Evolutionary conservation across 2,329 filamentous ascomycete genomes (phyloP).

Genomic region (Ophiostoma perfectum): DNA sequence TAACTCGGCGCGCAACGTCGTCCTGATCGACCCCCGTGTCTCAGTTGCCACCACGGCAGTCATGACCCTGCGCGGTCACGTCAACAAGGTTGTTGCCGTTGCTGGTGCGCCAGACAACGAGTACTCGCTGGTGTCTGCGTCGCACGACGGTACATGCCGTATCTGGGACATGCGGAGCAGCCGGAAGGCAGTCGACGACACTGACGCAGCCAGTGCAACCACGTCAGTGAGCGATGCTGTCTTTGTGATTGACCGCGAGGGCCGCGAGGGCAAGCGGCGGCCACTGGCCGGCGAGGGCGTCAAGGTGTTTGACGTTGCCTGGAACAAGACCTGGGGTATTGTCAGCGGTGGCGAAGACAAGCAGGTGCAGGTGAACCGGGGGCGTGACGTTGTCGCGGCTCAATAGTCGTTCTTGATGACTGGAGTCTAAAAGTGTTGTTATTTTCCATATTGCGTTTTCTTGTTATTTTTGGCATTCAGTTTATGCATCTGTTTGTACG

Average conservation of each 20-base stretch:
- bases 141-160: conserved; percentile 84
- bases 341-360: conserved; percentile 92
- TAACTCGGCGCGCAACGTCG: conserved; percentile 80
- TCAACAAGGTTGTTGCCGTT: conserved; percentile 60
- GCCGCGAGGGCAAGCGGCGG: conserved; percentile 59
- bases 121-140: conserved; percentile 81
- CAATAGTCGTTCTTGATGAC: conserved; percentile 3
- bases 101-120: conserved; percentile 56
- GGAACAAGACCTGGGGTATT: conserved; percentile 82
- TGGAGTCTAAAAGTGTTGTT: conserved; percentile 11
- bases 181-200: conserved; percentile 43
- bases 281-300: conserved; percentile 70
- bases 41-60: conserved; percentile 70
- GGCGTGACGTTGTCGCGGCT: conserved; percentile 45
- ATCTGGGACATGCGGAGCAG: conserved; percentile 87
- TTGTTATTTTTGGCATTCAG: conserved; percentile 15
- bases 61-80: conserved; percentile 87
- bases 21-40: conserved; percentile 83
- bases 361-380: conserved; percentile 83
- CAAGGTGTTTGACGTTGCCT: conserved; percentile 84
- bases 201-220: conserved; percentile 35
- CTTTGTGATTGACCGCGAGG: conserved; percentile 65
- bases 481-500: conserved; percentile 13
- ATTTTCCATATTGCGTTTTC: conserved; percentile 13
- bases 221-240: conserved; percentile 61